These are phyloP conservation scores for Metschnikowia chrysomelidarum DNA, from an alignment of 805 yeast genomes.

Conservation along the genomic window DNA sequence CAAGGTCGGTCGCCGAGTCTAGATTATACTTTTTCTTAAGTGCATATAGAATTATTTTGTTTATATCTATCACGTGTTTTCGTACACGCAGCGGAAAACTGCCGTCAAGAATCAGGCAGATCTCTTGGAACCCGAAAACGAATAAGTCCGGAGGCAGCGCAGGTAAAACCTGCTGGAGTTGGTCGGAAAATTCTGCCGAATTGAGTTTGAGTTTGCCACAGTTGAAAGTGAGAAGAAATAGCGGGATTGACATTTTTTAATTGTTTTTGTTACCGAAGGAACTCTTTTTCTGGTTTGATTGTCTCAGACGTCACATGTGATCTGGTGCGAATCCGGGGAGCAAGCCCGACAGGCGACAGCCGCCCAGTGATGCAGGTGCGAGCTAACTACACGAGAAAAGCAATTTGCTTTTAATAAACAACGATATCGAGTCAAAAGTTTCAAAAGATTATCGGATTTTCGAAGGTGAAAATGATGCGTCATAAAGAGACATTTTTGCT, in stretches of 20 bases:
- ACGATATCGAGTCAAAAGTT: too few relatives aligned
- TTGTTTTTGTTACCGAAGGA: too few relatives aligned
- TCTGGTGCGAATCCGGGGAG: too few relatives aligned
- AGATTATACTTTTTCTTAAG: conserved; percentile 32
- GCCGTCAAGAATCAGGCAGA: conserved; percentile 56
- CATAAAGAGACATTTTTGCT: too few relatives aligned
- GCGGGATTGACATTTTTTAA: conserved; percentile 21
- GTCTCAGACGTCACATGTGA: too few relatives aligned
- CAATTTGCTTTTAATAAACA: too few relatives aligned
- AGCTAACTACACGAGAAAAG: too few relatives aligned
- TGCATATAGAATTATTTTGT: conserved; percentile 32
- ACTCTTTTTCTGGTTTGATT: too few relatives aligned
- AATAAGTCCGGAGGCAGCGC: conserved; percentile 43
- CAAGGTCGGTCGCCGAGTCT: conserved; percentile 17
- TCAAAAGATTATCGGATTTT: too few relatives aligned
- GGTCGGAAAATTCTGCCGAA: conserved; percentile 28
- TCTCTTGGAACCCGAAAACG: conserved; percentile 67
- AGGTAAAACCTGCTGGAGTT: conserved; percentile 28
- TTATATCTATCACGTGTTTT: conserved; percentile 33
- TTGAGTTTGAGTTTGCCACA: conserved; percentile 49
- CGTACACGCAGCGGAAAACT: conserved; percentile 40
- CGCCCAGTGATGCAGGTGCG: too few relatives aligned
- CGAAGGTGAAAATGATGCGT: too few relatives aligned
- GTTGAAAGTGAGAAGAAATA: conserved; percentile 51
- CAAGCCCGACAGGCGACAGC: too few relatives aligned